Percentiles rank a stretch among this genome's conserved stretches.
Conservation (phyloP, 2,329 filamentous ascomycete species). For the Penicillium frequentans region DNA sequence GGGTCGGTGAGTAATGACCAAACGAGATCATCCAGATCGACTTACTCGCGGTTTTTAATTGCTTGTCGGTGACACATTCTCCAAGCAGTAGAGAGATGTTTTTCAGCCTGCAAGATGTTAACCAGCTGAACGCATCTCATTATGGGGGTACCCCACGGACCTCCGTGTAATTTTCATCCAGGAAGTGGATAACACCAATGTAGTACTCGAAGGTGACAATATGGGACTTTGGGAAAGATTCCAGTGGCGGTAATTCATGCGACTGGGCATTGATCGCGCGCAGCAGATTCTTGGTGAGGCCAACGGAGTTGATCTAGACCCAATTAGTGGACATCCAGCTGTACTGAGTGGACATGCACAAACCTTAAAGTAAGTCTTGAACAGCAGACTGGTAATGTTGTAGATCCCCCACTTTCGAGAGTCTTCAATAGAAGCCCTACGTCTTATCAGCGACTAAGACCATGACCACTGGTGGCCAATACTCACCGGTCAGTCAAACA, state of each 20-base stretch:
- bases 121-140: not conserved
- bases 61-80: slow-evolving; percentile 73
- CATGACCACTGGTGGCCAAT: not conserved
- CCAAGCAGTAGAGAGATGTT: slow-evolving; percentile 77
- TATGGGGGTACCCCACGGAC: slow-evolving; percentile 41
- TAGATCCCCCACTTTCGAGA: slow-evolving; percentile 99
- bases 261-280: slow-evolving; percentile 75
- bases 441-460: slow-evolving; percentile 10
- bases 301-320: slow-evolving; percentile 73
- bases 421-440: slow-evolving; percentile 75
- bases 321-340: slow-evolving; percentile 1
- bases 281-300: slow-evolving; percentile 86
- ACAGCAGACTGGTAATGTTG: slow-evolving; percentile 88
- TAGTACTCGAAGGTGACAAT: slow-evolving; percentile 97
- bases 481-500: slow-evolving; percentile 85
- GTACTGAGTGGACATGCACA: not conserved
- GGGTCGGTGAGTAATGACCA: not conserved
- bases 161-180: slow-evolving; percentile 88
- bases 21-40: slow-evolving; percentile 12
- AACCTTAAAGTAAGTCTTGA: slow-evolving; percentile 96
- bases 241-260: slow-evolving; percentile 77
- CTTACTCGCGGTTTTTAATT: slow-evolving; percentile 76
- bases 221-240: slow-evolving; percentile 82
- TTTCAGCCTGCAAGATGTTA: slow-evolving; percentile 63
- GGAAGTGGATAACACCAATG: slow-evolving; percentile 85